These are phyloP conservation scores for Ogataea minuta DNA, from an alignment of 805 yeast species.

Conservation along the genomic window DNA sequence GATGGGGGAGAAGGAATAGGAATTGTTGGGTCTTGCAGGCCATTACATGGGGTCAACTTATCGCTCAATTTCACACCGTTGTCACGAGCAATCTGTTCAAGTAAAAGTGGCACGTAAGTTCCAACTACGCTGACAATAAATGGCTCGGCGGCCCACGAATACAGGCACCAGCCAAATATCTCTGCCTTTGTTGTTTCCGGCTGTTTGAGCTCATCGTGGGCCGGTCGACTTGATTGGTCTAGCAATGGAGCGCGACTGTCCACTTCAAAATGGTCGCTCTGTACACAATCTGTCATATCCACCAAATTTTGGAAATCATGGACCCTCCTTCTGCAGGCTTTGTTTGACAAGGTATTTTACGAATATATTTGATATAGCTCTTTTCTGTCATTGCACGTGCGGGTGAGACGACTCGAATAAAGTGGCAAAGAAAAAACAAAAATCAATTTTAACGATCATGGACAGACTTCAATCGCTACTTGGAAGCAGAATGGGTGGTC, in stretches of 20 bases:
- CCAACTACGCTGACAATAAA: constrained; percentile 77
- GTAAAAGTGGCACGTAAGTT: constrained; percentile 68
- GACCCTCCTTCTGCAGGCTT: too few relatives aligned
- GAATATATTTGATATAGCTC: neutral
- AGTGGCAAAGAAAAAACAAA: constrained; percentile 13
- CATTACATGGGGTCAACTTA: constrained; percentile 53
- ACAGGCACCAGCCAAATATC: constrained; percentile 66
- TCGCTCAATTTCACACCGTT: constrained; percentile 66
- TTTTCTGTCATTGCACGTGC: constrained; percentile 3
- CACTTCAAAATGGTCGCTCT: neutral
- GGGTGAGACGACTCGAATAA: constrained; percentile 1
- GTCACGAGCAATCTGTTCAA: constrained; percentile 70
- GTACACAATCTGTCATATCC: constrained; percentile 3
- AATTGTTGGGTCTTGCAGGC: constrained; percentile 27
- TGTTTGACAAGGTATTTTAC: too few relatives aligned
- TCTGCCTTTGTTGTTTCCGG: constrained; percentile 39
- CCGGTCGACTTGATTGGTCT: neutral
- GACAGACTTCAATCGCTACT: constrained; percentile 34
- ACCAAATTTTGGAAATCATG: neutral
- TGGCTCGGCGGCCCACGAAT: constrained; percentile 77
- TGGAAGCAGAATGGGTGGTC: constrained; percentile 35
- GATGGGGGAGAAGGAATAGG: constrained; percentile 34
- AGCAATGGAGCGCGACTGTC: neutral
- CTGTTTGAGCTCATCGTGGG: constrained; percentile 4
- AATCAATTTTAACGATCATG: constrained; percentile 18